A percentile compares a stretch with the other conserved stretches of the same genome.
These are phyloP conservation scores for Candida xyloterini DNA, from an alignment of 805 yeast species.

Conservation along the genomic window DNA sequence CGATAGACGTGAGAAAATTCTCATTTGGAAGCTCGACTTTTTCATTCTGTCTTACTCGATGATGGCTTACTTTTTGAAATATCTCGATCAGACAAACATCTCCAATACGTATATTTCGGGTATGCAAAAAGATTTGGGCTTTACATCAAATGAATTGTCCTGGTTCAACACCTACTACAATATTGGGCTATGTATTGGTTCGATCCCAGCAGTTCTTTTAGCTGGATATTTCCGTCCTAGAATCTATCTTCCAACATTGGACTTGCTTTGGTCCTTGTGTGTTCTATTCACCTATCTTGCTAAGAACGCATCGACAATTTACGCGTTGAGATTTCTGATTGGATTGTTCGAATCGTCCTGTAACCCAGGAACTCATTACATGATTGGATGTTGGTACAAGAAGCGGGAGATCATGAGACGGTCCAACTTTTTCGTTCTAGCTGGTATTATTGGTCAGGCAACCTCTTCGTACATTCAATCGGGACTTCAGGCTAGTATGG, in stretches of 20 bases:
- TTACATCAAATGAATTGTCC: constrained; percentile 24
- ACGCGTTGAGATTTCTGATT: constrained; percentile 57
- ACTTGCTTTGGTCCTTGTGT: constrained; percentile 50
- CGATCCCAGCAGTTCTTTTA: constrained; percentile 56
- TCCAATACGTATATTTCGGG: constrained; percentile 66
- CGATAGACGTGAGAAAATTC: constrained; percentile 10
- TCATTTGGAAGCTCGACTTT: constrained; percentile 21
- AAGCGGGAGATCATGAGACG: constrained; percentile 56
- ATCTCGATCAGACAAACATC: constrained; percentile 55
- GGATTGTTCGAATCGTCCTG: constrained; percentile 48
- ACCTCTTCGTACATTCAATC: constrained; percentile 64
- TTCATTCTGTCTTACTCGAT: constrained; percentile 37
- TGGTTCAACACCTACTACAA: constrained; percentile 28
- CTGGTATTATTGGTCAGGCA: constrained; percentile 59
- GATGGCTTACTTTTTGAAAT: constrained; percentile 35
- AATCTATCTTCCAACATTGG: constrained; percentile 46
- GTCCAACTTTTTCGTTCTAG: constrained; percentile 57
- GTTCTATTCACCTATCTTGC: constrained; percentile 28
- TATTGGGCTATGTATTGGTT: constrained; percentile 56
- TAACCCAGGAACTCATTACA: constrained; percentile 35
- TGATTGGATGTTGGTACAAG: constrained; percentile 53
- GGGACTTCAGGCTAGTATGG: constrained; percentile 44
- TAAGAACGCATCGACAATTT: constrained; percentile 45
- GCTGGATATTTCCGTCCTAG: constrained; percentile 40
- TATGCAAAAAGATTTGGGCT: constrained; percentile 47